phyloP scores from a whole-genome alignment of 129 eudicot species.

The Lactuca sativa region DNA sequence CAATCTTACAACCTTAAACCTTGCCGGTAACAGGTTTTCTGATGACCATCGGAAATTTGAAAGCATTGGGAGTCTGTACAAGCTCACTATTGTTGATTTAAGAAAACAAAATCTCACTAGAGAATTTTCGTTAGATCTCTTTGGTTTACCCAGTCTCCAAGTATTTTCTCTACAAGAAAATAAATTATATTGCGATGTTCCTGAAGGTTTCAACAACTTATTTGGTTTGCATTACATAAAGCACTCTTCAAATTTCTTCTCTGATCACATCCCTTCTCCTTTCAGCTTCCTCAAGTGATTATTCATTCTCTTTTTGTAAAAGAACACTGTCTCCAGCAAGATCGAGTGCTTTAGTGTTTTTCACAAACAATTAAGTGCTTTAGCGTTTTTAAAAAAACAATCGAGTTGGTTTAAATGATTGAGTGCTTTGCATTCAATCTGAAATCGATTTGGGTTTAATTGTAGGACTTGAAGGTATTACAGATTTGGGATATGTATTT shows the following conservation, averaged over 20 bases:
- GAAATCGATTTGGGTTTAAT: no score
- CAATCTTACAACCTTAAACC: conserved; percentile 52
- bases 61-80: conserved; percentile 57
- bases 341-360: no score
- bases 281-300: conserved; percentile 68
- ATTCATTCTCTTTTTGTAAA: no score
- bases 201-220: conserved; percentile 86
- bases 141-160: conserved; percentile 74
- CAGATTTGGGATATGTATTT: no score
- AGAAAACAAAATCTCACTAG: conserved; percentile 71
- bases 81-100: conserved; percentile 68
- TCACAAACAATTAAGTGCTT: no score
- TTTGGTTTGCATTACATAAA: conserved; percentile 66
- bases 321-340: no score
- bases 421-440: no score
- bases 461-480: no score
- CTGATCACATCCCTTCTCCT: conserved; percentile 66
- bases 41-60: conserved; percentile 62
- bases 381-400: no score
- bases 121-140: conserved; percentile 66
- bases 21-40: conserved; percentile 57
- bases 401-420: no score
- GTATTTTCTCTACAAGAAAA: conserved; percentile 75
- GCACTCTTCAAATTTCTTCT: conserved; percentile 65
- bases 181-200: conserved; percentile 59